Percentiles rank a stretch among this genome's conserved stretches.
These are phyloP conservation scores for Coniochaeta ligniaria DNA, from an alignment of 2,329 filamentous ascomycete genomes.

Conservation along the genomic window DNA sequence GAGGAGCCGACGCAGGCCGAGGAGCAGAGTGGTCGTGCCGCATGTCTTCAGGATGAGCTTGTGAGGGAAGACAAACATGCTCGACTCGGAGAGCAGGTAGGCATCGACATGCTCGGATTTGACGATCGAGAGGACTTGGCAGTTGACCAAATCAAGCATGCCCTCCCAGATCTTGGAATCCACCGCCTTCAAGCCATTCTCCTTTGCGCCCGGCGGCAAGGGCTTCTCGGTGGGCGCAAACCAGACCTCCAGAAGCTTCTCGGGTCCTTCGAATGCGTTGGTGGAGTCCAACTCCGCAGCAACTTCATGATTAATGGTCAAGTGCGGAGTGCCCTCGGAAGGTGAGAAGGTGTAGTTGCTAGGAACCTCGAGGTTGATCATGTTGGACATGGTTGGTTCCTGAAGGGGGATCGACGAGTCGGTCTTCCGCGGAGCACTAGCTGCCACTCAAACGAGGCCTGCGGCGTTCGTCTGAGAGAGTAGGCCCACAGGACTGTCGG, in stretches of 20 bases:
- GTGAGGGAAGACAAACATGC: slow-evolving; percentile 99
- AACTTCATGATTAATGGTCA: slow-evolving; percentile 95
- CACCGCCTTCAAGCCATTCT: slow-evolving; percentile 79
- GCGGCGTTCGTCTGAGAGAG: slow-evolving; percentile 91
- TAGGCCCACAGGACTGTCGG: slow-evolving; percentile 80
- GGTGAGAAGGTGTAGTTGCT: slow-evolving; percentile 76
- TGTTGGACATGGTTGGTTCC: neutral
- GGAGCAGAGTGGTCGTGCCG: slow-evolving; percentile 88
- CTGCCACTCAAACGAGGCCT: slow-evolving; percentile 94
- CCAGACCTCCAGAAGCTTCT: slow-evolving; percentile 98
- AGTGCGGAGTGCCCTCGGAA: slow-evolving; percentile 73
- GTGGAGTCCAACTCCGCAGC: slow-evolving; percentile 86
- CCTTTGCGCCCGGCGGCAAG: slow-evolving; percentile 62
- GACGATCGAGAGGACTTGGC: slow-evolving; percentile 92
- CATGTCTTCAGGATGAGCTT: slow-evolving; percentile 99
- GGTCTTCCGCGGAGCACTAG: slow-evolving; percentile 83
- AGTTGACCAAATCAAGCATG: slow-evolving; percentile 97
- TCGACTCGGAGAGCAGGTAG: slow-evolving; percentile 95
- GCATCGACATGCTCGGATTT: slow-evolving; percentile 92
- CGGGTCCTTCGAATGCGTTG: slow-evolving; percentile 96
- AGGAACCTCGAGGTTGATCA: slow-evolving; percentile 79
- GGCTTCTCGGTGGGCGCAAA: slow-evolving; percentile 74
- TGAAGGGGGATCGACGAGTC: slow-evolving; percentile 12
- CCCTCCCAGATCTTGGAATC: slow-evolving; percentile 81
- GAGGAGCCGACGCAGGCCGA: slow-evolving; percentile 81